These are phyloP conservation scores for Rhazya stricta DNA, from an alignment of 257 asterid species.

Conservation along the genomic window DNA sequence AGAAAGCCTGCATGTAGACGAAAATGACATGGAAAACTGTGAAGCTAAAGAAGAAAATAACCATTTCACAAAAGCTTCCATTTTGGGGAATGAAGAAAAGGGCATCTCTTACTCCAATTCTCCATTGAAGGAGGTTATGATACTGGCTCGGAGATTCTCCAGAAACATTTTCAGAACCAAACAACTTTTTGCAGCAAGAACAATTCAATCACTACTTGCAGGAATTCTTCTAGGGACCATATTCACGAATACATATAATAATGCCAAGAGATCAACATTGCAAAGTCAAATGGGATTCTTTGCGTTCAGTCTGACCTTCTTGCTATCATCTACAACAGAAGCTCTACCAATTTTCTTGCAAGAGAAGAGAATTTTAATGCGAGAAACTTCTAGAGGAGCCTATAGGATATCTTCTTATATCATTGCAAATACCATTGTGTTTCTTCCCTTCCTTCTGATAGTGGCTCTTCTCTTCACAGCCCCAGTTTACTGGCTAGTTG, in stretches of 20 bases:
- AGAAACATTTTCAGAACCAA: conserved; percentile 57
- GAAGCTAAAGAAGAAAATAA: conserved; percentile 19
- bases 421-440: conserved; percentile 56
- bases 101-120: conserved; percentile 36
- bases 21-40: conserved; percentile 23
- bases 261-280: conserved; percentile 29
- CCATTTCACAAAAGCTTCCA: neutral
- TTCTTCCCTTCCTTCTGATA: conserved; percentile 58
- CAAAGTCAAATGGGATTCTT: conserved; percentile 69
- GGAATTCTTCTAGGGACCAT: conserved; percentile 67
- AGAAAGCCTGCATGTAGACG: conserved; percentile 32
- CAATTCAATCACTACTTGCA: conserved; percentile 49
- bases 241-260: conserved; percentile 36
- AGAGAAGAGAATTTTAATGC: conserved; percentile 54
- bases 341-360: conserved; percentile 78
- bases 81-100: conserved; percentile 10
- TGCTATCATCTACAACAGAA: conserved; percentile 77
- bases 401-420: conserved; percentile 67
- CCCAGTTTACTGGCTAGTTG: conserved; percentile 70
- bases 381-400: conserved; percentile 74
- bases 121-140: conserved; percentile 38
- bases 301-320: conserved; percentile 62
- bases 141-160: conserved; percentile 54
- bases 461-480: conserved; percentile 51
- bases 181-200: conserved; percentile 53